A percentile compares a stretch with the other conserved stretches of the same genome.
Evolutionary conservation across 176 grass and related monocot genomes (phyloP).

Genomic region (maize (Zea mays)): DNA sequence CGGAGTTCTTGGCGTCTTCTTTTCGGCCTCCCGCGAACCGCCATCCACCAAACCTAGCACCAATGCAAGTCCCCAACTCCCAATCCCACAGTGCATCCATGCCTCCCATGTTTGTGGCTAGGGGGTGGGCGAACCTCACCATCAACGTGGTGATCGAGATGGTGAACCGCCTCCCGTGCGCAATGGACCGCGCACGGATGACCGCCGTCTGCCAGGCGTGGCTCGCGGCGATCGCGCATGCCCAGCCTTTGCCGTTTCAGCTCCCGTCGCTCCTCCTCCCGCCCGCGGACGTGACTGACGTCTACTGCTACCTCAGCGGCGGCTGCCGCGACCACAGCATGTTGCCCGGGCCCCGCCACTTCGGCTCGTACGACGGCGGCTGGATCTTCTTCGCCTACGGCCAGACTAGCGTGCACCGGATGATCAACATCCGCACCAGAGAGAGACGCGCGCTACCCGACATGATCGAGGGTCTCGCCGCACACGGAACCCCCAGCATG

Average conservation of each 20-base stretch:
- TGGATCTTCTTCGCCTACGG: background rate
- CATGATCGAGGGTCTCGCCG: background rate
- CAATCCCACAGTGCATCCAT: too few relatives aligned
- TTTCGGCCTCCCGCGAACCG: too few relatives aligned
- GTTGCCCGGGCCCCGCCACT: background rate
- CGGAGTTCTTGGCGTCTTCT: too few relatives aligned
- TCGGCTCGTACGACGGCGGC: too few relatives aligned
- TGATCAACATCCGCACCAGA: background rate
- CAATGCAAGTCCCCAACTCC: too few relatives aligned
- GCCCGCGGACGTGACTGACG: background rate
- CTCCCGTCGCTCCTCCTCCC: background rate
- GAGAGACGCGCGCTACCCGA: accelerated
- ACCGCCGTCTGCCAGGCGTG: background rate
- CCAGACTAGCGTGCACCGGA: accelerated
- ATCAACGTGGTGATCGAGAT: background rate
- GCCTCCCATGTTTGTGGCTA: background rate
- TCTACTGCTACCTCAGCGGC: background rate
- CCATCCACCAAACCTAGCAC: too few relatives aligned
- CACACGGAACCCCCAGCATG: background rate
- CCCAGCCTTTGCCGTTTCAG: constrained; percentile 2
- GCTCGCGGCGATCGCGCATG: background rate
- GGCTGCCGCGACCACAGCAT: background rate
- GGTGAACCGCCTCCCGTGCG: background rate
- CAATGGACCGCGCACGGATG: background rate
- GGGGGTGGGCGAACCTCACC: background rate